Evolutionary conservation across 495 filamentous ascomycete species (phyloP), one percentile per base, ranked within the genome.

Genomic region (Lophiostoma macrostomum): DNA sequence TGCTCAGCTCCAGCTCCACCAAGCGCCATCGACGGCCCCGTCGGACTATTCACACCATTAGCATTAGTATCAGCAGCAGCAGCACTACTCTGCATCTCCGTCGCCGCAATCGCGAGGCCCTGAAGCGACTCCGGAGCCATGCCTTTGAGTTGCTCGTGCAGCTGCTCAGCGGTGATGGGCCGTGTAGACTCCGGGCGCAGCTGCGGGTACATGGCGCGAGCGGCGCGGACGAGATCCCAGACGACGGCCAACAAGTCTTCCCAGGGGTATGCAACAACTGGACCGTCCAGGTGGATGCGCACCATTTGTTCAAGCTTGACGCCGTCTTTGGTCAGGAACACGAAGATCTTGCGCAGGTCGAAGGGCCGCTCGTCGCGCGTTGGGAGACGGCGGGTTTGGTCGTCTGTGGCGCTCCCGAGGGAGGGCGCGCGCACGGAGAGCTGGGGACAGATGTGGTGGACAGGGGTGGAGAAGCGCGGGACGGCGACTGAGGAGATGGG

Each of bases 101-200:
- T 50, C 6, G 58, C 58, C 8, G 58, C 58, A 16, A 47, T 47
- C 6, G 58, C 58, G 16, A 61, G 52, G 14, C 58, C 58, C 1
- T 48, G 30, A 5, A 61, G 42, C n/a, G 50, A 42, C 20, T 55
- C 58, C 4, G 52, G 53, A 12, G 27, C 53, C 24, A 55, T 42
- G 28, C 29, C 44, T 39, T n/a, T n/a, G n/a, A n/a, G n/a, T n/a
- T n/a, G n/a, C n/a, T 32, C n/a, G 7, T 32, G 29, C 7, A 37
- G 5, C 13, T 6, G 6, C 13, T 18, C 20, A 5, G 34, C 34
- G 34, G 34, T 18, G n/a, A 37, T 18, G n/a, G 27, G 14, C 23
- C 7, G 22, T 8, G 5, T 19, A 27, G 18, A 6, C 30, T 48
- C 10, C 31, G 10, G 36, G n/a, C 28, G 35, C 18, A 48, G 30